Conservation (phyloP, 2,329 filamentous ascomycete genomes). For the Cyanodermella asteris region DNA sequence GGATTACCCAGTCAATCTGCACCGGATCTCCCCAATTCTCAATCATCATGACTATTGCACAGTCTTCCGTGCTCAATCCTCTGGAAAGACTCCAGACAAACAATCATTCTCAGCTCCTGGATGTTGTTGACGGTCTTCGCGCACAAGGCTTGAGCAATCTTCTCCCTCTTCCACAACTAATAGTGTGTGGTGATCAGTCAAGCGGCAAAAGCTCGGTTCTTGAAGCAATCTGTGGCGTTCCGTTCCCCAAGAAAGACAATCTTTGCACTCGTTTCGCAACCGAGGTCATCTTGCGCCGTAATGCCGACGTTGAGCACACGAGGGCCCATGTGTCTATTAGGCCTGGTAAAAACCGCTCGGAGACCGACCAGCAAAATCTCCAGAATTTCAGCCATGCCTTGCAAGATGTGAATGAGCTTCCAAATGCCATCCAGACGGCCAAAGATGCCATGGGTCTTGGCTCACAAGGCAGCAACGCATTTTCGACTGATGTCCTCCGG, state of each 20-base stretch:
- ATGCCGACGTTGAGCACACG: constrained; percentile 22
- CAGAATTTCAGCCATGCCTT: constrained; percentile 18
- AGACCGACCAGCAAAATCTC: constrained; percentile 26
- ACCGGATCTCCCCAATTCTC: no score
- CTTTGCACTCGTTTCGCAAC: constrained; percentile 41
- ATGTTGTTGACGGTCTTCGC: constrained; percentile 34
- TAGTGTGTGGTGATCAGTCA: constrained; percentile 43
- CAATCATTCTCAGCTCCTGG: no score
- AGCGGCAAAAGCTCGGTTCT: constrained; percentile 37
- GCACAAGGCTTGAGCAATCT: constrained; percentile 27
- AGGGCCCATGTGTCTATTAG: constrained; percentile 31
- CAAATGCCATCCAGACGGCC: constrained; percentile 11
- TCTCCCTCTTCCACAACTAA: constrained; percentile 36
- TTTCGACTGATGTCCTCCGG: constrained; percentile 7
- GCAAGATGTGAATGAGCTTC: constrained; percentile 10
- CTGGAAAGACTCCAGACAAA: no score
- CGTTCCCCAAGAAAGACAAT: constrained; percentile 36
- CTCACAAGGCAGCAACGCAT: constrained; percentile 4
- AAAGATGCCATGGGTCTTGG: constrained; percentile 24
- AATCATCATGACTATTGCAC: no score
- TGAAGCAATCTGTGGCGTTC: constrained; percentile 39
- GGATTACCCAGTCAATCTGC: no score
- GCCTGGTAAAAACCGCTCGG: constrained; percentile 27
- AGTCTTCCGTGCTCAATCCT: no score
- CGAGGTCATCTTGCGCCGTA: constrained; percentile 32